Evolutionary conservation across 139 green algal species (phyloP), one percentile per base, ranked within the genome.

Genomic region (Nannochloris sp.): DNA sequence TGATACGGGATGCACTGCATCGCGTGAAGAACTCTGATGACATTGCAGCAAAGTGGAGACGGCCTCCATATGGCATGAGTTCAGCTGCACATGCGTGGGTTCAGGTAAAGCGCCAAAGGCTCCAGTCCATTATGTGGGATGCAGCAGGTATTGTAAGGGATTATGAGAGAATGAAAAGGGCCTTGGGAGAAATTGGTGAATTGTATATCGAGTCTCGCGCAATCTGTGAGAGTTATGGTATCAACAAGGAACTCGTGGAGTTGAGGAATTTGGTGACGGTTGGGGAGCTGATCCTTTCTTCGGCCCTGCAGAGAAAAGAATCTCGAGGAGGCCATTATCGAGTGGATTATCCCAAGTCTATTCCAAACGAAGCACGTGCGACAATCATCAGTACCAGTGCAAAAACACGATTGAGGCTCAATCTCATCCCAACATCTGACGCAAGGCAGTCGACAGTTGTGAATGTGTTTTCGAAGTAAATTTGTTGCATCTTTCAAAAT

Each of bases 111-210:
- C 78, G 83, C 2, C 23, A 48, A 2, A 68, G 91, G 63, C 56
- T 96, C 60, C 79, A 79, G 1, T 49, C 49, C 6, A 57, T 87
- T 4, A 98, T 99, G 93, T 98, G 92, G 90, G 44, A 75, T 17
- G 62, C 53, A 28, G 82, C 79, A 11, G 93, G 93, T 63, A 99
- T 99, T 33, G 85, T 96, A 49, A 77, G 93, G 20, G 74, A 69
- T 59, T 77, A 61, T 17, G 66, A 62, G 36, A 79, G 82, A 37
- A 79, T 98, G 65, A 37, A 70, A 56, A n/a, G 20, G 0, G 86
- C 80, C 1, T 71, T 84, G 37, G 20, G 61, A 17, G 51, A 72
- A 28, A 50, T 91, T 6, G 59, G 72, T 13, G 50, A 58, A n/a
- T 23, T 92, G 26, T 71, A 77, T 12, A 51, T 82, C n/a, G 85